Conservation (phyloP, 768 basidiomycete species). For the Serpula lacrymans region DNA sequence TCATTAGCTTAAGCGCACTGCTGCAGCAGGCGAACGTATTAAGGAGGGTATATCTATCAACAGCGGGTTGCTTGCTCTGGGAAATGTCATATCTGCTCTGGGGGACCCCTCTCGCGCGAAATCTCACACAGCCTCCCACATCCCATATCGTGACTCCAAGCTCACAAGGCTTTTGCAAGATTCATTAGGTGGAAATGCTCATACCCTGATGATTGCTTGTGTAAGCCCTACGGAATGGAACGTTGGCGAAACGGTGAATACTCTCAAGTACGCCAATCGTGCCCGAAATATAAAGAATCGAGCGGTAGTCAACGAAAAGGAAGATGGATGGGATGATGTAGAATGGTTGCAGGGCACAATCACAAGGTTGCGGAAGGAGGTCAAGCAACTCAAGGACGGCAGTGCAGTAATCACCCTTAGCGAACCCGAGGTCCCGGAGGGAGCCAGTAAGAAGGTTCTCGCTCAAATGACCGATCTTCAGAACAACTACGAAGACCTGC, state of each 20-base stretch:
- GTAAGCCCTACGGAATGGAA: slow-evolving; percentile 97
- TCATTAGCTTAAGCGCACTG: slow-evolving; percentile 81
- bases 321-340: slow-evolving; percentile 98
- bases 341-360: slow-evolving; percentile 94
- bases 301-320: slow-evolving; percentile 87
- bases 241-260: slow-evolving; percentile 88
- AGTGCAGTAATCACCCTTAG: slow-evolving; percentile 26
- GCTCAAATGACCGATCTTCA: slow-evolving; percentile 82
- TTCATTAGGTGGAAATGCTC: slow-evolving; percentile 94
- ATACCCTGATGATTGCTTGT: slow-evolving; percentile 99
- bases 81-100: slow-evolving; percentile 97
- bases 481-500: slow-evolving; percentile 80
- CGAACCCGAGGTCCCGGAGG: slow-evolving; percentile 43
- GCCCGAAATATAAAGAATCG: slow-evolving; percentile 97
- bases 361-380: slow-evolving; percentile 79
- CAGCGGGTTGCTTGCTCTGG: slow-evolving; percentile 90
- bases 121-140: slow-evolving; percentile 79
- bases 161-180: slow-evolving; percentile 91
- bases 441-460: slow-evolving; percentile 70
- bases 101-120: slow-evolving; percentile 90
- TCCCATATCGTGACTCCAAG: slow-evolving; percentile 98
- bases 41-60: slow-evolving; percentile 99
- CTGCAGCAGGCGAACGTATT: slow-evolving; percentile 92
- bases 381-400: slow-evolving; percentile 76
- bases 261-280: slow-evolving; percentile 95